A percentile compares a stretch with the other conserved stretches of the same genome.
Conservation (phyloP, 2,329 filamentous ascomycete species). For the Cercospora brassicicola region DNA sequence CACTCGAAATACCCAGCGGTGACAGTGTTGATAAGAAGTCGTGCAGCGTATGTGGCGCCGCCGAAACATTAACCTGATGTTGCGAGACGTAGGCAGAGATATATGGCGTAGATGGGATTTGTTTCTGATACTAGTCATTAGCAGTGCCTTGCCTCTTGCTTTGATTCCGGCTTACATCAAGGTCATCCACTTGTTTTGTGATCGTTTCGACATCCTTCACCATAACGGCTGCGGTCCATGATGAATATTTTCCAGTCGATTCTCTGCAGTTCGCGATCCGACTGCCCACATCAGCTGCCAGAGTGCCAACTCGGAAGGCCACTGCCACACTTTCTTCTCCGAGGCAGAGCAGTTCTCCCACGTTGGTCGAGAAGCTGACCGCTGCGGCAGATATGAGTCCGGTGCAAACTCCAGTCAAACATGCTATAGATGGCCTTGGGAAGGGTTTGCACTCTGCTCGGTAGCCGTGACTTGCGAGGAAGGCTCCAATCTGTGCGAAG, state of each 20-base stretch:
- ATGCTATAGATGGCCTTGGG: background rate
- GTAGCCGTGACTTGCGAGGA: background rate
- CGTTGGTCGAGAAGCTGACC: background rate
- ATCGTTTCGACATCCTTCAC: background rate
- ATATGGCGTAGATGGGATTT: background rate
- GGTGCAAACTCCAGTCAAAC: background rate
- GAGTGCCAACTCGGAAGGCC: background rate
- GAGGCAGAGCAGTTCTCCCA: background rate
- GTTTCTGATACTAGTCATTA: background rate
- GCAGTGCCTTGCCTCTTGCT: background rate
- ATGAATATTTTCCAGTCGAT: background rate
- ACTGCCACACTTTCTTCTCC: background rate
- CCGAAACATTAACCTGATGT: background rate
- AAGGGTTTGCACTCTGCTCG: background rate
- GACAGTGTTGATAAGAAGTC: background rate
- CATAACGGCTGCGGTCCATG: background rate
- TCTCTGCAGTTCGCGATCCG: background rate
- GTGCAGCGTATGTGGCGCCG: background rate
- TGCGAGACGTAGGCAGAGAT: background rate
- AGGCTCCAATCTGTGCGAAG: background rate
- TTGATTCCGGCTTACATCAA: background rate
- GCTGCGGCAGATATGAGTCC: background rate
- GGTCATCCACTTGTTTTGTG: background rate
- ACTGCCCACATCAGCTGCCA: background rate
- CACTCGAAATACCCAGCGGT: background rate